Base-by-base conservation (phyloP, 768 basidiomycete species). In the Rubroboletus pulcherrimus region DNA sequence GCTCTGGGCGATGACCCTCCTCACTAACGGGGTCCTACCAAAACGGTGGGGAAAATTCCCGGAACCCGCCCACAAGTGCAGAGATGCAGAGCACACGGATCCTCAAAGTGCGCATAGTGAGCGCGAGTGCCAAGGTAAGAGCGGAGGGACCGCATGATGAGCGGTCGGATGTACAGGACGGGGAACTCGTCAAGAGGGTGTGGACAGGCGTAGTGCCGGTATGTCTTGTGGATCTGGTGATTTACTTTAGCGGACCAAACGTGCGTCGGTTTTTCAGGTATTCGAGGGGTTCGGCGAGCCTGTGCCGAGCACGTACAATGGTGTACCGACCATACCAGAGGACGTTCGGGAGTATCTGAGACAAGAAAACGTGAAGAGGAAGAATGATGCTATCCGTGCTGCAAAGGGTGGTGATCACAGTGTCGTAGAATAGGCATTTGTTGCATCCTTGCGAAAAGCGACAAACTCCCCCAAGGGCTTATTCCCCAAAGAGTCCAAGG, bases 351-450 rank as follows among this genome's bases (percentile, higher is more conserved):
- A 58, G 29, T 48, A 65, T n/a, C 10, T 68, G 26, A 63, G 63
- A 39, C 55, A 9, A 37, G 63, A 67, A 38, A 66, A 66, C 30
- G 35, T 57, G 48, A 68, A 39, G 47, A 60, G 63, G 43, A 66
- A 67, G 58, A 66, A 58, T n/a, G 46, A 59, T 17, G 66, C 66
- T 14, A 53, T 57, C 46, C 53, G 40, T 33, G 66, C 55, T 5
- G 63, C 65, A 7, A 66, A 57, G 33, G 56, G 38, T 78, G 68
- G 59, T 78, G 80, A 58, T 82, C 30, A 52, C 7, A 9, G n/a
- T 19, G 10, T 46, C 17, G 50, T 49, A 38, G 40, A 52, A 33
- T 52, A 50, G 12, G 24, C 5, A 21, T 38, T 8, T 40, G 11
- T 21, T 19, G 34, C 26, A 5, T 33, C 40, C n/a, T 48, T 33